Evolutionary conservation across 2,329 filamentous ascomycete genomes (phyloP), one percentile per base, ranked within the genome.

Genomic region (Fusarium temperatum): DNA sequence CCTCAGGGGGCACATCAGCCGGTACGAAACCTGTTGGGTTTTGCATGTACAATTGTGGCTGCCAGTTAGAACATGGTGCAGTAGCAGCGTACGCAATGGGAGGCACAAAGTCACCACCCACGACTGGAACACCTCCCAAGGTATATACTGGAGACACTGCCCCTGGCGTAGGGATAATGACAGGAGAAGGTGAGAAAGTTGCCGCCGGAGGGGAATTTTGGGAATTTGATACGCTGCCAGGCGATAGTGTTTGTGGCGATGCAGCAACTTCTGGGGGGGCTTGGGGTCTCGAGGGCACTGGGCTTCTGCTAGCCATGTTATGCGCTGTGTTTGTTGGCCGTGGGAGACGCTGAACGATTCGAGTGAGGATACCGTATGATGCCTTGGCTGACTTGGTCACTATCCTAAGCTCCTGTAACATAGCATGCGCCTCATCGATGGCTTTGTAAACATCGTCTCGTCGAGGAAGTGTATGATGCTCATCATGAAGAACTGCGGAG

Each of bases 401-500:
- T 30, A 63, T 75, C 10, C 76, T 76, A 10, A 84, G 70, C 15
- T 75, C 77, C 36, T 79, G 73, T 26, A 86, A 72, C 78, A 83
- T 80, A 14, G 72, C 71, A 36, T 84, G 75, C 1, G 83, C 81
- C 6, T 76, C 73, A 7, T 80, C 77, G 38, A 89, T 84, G 4
- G 81, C 81, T 54, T 81, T 67, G 28, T 85, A 73, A 22, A 86
- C 80, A 22, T 85, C 81, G 4, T 83, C 79, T 18, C 84, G 83
- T 18, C 81, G 81, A 9, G 83, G 82, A 7, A 88, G 78, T 18
- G 77, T 80, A 24, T 77, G 72, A 36, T 84, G 80, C n/a, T 79
- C 75, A 65, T 89, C 87, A 66, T 89, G 87, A 9, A 88, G 82
- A 12, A 89, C 79, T 6, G 86, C 84, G 1, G 87, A 88, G 78